A percentile compares a stretch with the other conserved stretches of the same genome.
phyloP scores from a whole-genome alignment of 768 basidiomycete species.

The Suillus fuscotomentosus region DNA sequence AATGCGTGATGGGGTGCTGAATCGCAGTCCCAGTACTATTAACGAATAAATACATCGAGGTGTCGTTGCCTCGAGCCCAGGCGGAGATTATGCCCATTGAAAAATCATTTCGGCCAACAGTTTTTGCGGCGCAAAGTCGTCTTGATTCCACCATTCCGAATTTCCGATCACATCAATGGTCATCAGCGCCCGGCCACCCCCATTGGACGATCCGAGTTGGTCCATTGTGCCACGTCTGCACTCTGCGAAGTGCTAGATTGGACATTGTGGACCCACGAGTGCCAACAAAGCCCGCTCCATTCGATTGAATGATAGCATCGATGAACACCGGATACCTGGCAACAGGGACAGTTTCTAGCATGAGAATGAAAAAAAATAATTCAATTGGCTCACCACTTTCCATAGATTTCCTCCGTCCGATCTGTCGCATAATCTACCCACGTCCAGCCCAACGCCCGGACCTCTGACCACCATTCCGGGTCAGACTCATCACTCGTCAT shows the following conservation, averaged over 20 bases:
- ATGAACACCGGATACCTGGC: slow-evolving; percentile 68
- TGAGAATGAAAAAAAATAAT: background rate
- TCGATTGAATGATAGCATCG: slow-evolving; percentile 70
- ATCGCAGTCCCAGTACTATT: slow-evolving; percentile 40
- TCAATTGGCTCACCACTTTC: slow-evolving; percentile 43
- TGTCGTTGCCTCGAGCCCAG: slow-evolving; percentile 48
- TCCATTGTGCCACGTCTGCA: slow-evolving; percentile 65
- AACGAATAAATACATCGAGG: slow-evolving; percentile 38
- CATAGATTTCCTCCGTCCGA: slow-evolving; percentile 43
- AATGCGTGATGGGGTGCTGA: slow-evolving; percentile 44
- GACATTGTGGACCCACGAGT: slow-evolving; percentile 75
- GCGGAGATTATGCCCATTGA: slow-evolving; percentile 37
- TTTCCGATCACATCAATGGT: slow-evolving; percentile 37
- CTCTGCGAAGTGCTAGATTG: slow-evolving; percentile 58
- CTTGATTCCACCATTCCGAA: background rate
- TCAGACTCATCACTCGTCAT: slow-evolving; percentile 66
- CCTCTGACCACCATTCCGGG: slow-evolving; percentile 55
- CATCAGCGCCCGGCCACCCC: slow-evolving; percentile 56
- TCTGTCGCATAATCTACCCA: slow-evolving; percentile 44
- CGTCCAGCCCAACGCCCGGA: slow-evolving; percentile 50
- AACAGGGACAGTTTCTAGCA: background rate
- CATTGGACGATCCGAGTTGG: slow-evolving; percentile 52
- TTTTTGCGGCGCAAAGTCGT: background rate
- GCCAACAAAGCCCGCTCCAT: slow-evolving; percentile 67
- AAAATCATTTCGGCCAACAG: background rate